These are phyloP conservation scores for Tuber calosporum DNA, from an alignment of 495 filamentous ascomycete species.

Conservation along the genomic window DNA sequence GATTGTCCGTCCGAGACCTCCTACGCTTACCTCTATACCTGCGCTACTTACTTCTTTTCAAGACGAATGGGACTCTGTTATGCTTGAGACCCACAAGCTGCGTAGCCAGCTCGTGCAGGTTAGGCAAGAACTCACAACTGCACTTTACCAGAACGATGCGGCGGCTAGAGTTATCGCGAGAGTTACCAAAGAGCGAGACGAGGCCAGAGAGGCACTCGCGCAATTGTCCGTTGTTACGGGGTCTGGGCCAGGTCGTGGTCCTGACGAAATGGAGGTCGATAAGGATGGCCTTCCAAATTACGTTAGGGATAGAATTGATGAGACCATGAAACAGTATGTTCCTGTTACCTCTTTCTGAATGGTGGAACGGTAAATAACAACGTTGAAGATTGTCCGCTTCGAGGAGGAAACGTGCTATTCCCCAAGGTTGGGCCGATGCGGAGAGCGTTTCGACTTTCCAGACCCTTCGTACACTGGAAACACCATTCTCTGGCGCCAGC, in stretches of 20 bases:
- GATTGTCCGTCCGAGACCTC: slow-evolving; percentile 78
- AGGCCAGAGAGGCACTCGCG: slow-evolving; percentile 85
- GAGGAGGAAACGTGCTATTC: slow-evolving; percentile 78
- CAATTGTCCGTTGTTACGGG: slow-evolving; percentile 66
- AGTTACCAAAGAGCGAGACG: slow-evolving; percentile 79
- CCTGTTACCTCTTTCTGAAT: background rate
- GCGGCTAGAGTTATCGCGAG: slow-evolving; percentile 88
- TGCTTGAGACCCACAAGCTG: slow-evolving; percentile 80
- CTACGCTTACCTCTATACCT: slow-evolving; percentile 91
- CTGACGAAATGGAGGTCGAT: slow-evolving; percentile 90
- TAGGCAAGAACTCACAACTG: slow-evolving; percentile 83
- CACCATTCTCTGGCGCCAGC: slow-evolving; percentile 57
- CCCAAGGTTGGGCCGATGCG: slow-evolving; percentile 71
- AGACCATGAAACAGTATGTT: slow-evolving; percentile 47
- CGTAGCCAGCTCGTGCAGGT: slow-evolving; percentile 82
- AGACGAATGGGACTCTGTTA: slow-evolving; percentile 94
- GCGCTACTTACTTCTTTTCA: slow-evolving; percentile 95
- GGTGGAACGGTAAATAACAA: slow-evolving; percentile 13
- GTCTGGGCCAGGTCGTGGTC: slow-evolving; percentile 47
- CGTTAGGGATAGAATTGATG: slow-evolving; percentile 56
- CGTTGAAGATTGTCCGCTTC: slow-evolving; percentile 64
- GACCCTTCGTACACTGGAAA: slow-evolving; percentile 53
- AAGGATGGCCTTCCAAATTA: slow-evolving; percentile 58
- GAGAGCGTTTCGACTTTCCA: slow-evolving; percentile 66
- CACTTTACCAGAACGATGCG: slow-evolving; percentile 93